Conservation (phyloP, 2,329 filamentous ascomycete species). For the Byssoonygena ceratinophila region DNA sequence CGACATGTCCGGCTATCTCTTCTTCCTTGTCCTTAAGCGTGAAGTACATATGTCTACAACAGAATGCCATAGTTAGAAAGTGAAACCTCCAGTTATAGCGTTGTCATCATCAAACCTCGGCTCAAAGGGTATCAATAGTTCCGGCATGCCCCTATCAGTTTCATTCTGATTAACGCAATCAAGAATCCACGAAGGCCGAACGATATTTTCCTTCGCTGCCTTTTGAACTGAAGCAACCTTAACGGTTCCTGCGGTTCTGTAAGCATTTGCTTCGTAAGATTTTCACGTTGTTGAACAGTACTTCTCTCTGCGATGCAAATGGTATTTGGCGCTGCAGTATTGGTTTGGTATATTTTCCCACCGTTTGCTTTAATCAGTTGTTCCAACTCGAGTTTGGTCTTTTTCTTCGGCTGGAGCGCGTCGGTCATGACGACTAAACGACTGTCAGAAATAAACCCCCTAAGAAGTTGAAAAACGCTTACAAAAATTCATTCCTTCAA, state of each 20-base stretch:
- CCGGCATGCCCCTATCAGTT: constrained; percentile 42
- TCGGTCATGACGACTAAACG: constrained; percentile 54
- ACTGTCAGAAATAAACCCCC: constrained; percentile 11
- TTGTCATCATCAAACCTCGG: constrained; percentile 29
- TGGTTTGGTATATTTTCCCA: constrained; percentile 65
- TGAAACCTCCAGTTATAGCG: constrained; percentile 17
- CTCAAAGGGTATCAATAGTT: constrained; percentile 55
- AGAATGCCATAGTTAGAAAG: not conserved
- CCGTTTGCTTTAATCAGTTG: constrained; percentile 72
- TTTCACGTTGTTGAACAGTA: constrained; percentile 16
- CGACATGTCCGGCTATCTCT: constrained; percentile 53
- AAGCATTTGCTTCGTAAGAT: not conserved
- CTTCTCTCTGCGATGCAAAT: constrained; percentile 71
- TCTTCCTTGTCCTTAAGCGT: constrained; percentile 47
- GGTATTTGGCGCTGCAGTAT: constrained; percentile 51
- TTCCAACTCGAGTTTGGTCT: constrained; percentile 68
- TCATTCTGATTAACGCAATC: constrained; percentile 61
- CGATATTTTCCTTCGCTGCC: constrained; percentile 56
- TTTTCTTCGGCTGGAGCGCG: constrained; percentile 49
- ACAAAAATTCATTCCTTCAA: constrained; percentile 68
- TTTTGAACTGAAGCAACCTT: constrained; percentile 78
- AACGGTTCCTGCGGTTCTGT: constrained; percentile 43
- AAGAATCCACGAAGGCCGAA: constrained; percentile 70
- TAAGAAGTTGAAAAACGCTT: constrained; percentile 16
- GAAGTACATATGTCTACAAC: constrained; percentile 64